A percentile compares a stretch with the other conserved stretches of the same genome.
Evolutionary conservation across 192 early-diverging fungal species (phyloP).

Genomic region (Umbelopsis sp.): DNA sequence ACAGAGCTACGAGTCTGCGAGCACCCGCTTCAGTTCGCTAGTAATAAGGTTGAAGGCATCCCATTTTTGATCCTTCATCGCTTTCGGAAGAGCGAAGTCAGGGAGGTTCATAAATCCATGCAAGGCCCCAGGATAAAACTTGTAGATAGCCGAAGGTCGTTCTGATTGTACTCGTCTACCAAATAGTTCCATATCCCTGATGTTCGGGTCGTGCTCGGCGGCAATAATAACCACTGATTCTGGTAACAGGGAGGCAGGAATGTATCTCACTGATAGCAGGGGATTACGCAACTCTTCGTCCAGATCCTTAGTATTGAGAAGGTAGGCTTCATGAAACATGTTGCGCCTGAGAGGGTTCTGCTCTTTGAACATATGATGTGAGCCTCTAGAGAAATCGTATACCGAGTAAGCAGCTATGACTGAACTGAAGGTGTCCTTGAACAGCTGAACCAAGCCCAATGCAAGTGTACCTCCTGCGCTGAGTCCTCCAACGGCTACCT

Average conservation of each 20-base stretch:
- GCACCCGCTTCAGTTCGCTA: not conserved
- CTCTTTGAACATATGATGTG: not conserved
- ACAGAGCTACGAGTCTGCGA: not conserved
- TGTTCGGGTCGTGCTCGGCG: not conserved
- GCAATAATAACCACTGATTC: not conserved
- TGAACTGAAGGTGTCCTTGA: not conserved
- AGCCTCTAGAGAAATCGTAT: not conserved
- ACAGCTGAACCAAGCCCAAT: not conserved
- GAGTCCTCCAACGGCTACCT: not conserved
- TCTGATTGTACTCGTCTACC: not conserved
- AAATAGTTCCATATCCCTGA: not conserved
- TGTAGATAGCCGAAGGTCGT: not conserved
- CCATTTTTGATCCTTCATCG: not conserved
- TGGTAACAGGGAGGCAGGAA: not conserved
- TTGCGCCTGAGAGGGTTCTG: not conserved
- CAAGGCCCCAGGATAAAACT: not conserved
- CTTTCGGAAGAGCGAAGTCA: not conserved
- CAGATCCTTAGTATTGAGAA: not conserved
- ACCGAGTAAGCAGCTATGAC: not conserved
- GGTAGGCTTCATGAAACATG: not conserved
- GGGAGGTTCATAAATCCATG: conserved; percentile 9
- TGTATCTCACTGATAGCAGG: not conserved
- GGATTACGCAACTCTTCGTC: not conserved
- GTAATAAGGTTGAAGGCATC: not conserved
- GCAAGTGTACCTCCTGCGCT: conserved; percentile 16